Percentiles rank a stretch among this genome's conserved stretches.
Evolutionary conservation across 306 rosid genomes (phyloP).

Genomic region (Biancaea sappan): DNA sequence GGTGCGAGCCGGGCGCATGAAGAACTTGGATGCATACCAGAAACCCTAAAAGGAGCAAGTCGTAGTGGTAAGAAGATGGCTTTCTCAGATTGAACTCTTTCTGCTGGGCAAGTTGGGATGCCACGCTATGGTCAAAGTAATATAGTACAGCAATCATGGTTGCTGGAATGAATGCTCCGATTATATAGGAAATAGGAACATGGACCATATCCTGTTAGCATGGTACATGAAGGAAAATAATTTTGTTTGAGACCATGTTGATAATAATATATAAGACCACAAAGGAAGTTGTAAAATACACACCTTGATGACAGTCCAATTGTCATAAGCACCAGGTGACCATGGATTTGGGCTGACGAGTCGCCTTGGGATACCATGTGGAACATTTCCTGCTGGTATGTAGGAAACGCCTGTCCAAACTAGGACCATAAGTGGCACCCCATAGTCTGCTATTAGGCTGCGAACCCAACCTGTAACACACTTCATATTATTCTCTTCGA

Average conservation of each 20-base stretch:
- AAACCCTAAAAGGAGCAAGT: constrained; percentile 86
- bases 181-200: constrained; percentile 81
- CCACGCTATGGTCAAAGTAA: constrained; percentile 97
- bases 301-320: constrained; percentile 97
- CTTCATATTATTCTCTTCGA: not conserved
- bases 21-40: constrained; percentile 55
- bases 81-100: constrained; percentile 95
- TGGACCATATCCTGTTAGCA: constrained; percentile 78
- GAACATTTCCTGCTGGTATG: constrained; percentile 74
- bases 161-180: constrained; percentile 97
- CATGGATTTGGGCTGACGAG: constrained; percentile 98
- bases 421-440: constrained; percentile 95
- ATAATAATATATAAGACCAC: not conserved
- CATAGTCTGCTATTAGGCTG: constrained; percentile 92
- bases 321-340: constrained; percentile 97
- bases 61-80: constrained; percentile 93
- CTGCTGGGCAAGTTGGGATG: constrained; percentile 98
- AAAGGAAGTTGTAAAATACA: not conserved
- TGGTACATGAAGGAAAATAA: not conserved
- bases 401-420: constrained; percentile 93
- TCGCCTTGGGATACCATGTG: constrained; percentile 88
- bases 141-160: constrained; percentile 97
- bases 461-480: constrained; percentile 73
- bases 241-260: not conserved
- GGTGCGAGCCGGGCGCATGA: not conserved